Conservation (phyloP, 805 yeast genomes). For the Cyberlindnera mrakii region DNA sequence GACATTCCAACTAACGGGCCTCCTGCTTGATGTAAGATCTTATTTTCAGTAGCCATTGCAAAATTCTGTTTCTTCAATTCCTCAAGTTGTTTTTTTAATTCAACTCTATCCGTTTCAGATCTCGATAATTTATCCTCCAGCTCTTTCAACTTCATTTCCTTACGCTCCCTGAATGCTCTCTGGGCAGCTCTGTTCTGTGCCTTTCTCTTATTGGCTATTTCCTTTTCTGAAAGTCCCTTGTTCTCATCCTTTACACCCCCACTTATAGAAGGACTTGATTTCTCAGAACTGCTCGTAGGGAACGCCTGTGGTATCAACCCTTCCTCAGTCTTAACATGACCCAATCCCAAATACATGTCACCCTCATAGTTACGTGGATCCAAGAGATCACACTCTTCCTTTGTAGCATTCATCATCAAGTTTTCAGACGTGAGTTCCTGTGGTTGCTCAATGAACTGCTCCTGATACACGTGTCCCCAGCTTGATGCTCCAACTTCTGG, state of each 20-base stretch:
- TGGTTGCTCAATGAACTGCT: not conserved
- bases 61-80: constrained; percentile 46
- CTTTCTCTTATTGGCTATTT: constrained; percentile 51
- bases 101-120: constrained; percentile 50
- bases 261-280: constrained; percentile 15
- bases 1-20: not conserved
- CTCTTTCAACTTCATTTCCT: constrained; percentile 65
- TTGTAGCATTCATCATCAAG: constrained; percentile 7
- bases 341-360: not conserved
- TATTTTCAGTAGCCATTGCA: constrained; percentile 57
- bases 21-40: constrained; percentile 33
- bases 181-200: constrained; percentile 87
- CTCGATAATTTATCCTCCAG: constrained; percentile 51
- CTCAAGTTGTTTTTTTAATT: constrained; percentile 43
- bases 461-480: constrained; percentile 1
- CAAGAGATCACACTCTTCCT: constrained; percentile 18
- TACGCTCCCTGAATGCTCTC: constrained; percentile 78
- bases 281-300: constrained; percentile 10
- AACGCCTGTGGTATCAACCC: not conserved
- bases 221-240: constrained; percentile 24
- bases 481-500: not conserved
- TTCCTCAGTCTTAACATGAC: constrained; percentile 4
- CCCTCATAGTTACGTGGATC: constrained; percentile 1
- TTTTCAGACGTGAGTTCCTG: constrained; percentile 10
- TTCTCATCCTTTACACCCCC: not conserved